phyloP scores from a whole-genome alignment of 495 filamentous ascomycete species.

The Penicillium steckii region DNA sequence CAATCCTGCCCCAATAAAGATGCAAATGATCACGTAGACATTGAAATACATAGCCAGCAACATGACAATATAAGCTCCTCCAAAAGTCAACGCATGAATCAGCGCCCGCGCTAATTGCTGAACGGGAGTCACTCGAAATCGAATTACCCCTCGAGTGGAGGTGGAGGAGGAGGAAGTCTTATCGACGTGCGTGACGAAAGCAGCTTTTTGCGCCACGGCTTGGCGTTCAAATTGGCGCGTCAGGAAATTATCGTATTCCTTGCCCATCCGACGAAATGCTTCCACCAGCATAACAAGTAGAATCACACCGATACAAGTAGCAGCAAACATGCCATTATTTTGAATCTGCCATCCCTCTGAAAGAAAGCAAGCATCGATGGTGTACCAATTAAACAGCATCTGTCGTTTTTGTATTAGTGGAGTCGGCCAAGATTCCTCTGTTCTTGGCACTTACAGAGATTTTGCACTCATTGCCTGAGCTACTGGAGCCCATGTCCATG shows the following conservation, averaged over 20 bases:
- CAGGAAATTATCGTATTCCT: constrained; percentile 58
- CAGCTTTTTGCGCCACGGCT: constrained; percentile 13
- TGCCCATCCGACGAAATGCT: constrained; percentile 52
- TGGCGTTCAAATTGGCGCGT: constrained; percentile 40
- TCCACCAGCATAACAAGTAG: constrained; percentile 61
- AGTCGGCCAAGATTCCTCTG: neutral
- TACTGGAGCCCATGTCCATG: constrained; percentile 22
- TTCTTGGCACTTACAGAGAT: constrained; percentile 24
- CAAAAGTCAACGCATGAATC: constrained; percentile 62
- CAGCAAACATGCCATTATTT: constrained; percentile 58
- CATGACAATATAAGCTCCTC: constrained; percentile 66
- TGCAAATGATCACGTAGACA: constrained; percentile 59
- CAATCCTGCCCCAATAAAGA: constrained; percentile 57
- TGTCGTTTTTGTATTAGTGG: constrained; percentile 12
- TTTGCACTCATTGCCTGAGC: constrained; percentile 20
- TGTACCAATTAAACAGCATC: constrained; percentile 76
- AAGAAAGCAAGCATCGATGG: constrained; percentile 64
- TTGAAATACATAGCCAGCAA: constrained; percentile 62
- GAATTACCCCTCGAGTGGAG: constrained; percentile 1
- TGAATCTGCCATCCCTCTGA: constrained; percentile 59
- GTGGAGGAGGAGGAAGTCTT: neutral
- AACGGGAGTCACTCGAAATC: constrained; percentile 45
- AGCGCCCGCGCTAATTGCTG: constrained; percentile 58
- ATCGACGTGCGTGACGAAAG: constrained; percentile 15
- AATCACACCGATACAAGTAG: constrained; percentile 64